Evolutionary conservation across 768 basidiomycete genomes (phyloP), one percentile per base, ranked within the genome.

Genomic region (Russula olivacea): DNA sequence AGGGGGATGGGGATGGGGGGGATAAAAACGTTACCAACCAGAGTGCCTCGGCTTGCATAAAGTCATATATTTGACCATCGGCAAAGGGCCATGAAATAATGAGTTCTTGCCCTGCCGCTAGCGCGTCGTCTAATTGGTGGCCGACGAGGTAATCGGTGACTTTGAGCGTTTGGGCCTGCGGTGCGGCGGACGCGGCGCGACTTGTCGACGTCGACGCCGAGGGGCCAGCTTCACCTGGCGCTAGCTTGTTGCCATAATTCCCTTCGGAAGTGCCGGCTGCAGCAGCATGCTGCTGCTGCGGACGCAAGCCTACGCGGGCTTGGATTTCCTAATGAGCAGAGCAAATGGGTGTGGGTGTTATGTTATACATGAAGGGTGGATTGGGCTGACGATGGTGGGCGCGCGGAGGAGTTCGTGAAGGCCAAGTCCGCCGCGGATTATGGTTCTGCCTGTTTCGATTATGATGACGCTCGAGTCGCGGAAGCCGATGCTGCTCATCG

Each of bases 111-210:
- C 85, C 89, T 3, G 83, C 80, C 2, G 81, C 82, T 11, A 91
- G 75, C 2, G 91, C 91, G 64, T 93, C 89, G 68, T 94, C 91
- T 1, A 95, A 80, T 59, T 85, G 85, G 4, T 81, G 63, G 1
- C 93, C 93, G 60, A 94, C 91, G 17, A 95, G 80, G 72, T 93
- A 95, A 69, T 91, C 89, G 43, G 84, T 84, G 21, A 87, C 84
- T 52, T 81, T 79, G 41, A 81, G 80, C 4, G 78, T 65, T 58
- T 69, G 74, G 30, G 72, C 64, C 53, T 77, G 73, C 49, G 81
- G 79, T 3, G 82, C 79, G 17, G 79, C 71, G 0, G 78, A 76
- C 21, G 84, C 80, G 7, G 76, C 71, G 36, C 83, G 79, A 55
- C 79, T 80, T 21, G 78, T 78, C 6, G 82, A 81, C 0, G 78